Evolutionary conservation across 371 early-diverging fungal genomes (phyloP).

Genomic region (Lichtheimia hyalospora): DNA sequence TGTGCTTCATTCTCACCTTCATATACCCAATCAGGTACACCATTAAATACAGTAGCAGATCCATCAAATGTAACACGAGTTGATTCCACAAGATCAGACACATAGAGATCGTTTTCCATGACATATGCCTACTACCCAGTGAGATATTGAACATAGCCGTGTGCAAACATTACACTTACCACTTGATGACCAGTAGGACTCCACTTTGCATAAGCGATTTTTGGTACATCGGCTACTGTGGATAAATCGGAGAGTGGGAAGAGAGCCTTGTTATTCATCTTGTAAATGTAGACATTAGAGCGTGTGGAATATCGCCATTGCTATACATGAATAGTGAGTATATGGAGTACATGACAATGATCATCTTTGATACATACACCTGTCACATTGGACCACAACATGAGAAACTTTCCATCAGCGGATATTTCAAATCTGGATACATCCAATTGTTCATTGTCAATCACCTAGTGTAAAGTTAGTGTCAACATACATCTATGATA

Average conservation of each 20-base stretch:
- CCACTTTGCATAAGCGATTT: constrained; percentile 71
- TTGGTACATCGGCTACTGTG: constrained; percentile 30
- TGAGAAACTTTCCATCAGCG: constrained; percentile 73
- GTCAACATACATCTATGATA: not conserved
- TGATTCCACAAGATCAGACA: constrained; percentile 66
- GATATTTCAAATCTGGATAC: constrained; percentile 63
- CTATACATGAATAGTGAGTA: constrained; percentile 19
- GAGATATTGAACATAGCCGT: not conserved
- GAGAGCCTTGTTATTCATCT: constrained; percentile 52
- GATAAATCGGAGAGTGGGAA: constrained; percentile 57
- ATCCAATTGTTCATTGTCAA: constrained; percentile 19
- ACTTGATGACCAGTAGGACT: constrained; percentile 80
- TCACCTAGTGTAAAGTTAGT: constrained; percentile 1
- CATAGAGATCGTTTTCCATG: constrained; percentile 83
- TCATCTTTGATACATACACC: constrained; percentile 22
- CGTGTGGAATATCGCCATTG: constrained; percentile 86
- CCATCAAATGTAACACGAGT: constrained; percentile 87
- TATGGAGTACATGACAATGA: too few species aligned
- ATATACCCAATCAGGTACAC: constrained; percentile 97
- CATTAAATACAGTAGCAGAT: constrained; percentile 83
- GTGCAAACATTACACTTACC: constrained; percentile 17
- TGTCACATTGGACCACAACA: constrained; percentile 67
- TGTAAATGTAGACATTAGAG: constrained; percentile 79
- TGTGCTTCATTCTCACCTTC: constrained; percentile 43
- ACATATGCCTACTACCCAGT: constrained; percentile 69